Base-by-base conservation (phyloP, 192 early-diverging fungal genomes). In the Entomortierella chlamydospora region DNA sequence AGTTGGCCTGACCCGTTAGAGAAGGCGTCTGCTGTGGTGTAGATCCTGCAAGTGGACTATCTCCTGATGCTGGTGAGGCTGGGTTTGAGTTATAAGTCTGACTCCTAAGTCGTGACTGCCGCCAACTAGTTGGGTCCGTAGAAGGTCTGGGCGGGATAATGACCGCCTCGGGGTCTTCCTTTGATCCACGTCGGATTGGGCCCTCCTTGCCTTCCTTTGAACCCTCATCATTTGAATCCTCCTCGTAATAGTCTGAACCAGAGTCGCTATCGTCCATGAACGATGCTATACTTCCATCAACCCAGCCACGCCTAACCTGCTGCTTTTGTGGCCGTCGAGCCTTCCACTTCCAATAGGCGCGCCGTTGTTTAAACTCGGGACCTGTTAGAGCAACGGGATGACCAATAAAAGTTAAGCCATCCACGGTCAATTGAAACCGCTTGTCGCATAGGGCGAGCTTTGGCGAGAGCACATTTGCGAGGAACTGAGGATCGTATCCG, bases 381-480 rank as follows among this genome's bases (percentile, higher is more conserved):
- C 71, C 73, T 13, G 42, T 64, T 18, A 81, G 43, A 7, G 68
- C 77, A 10, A 84, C 73, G 22, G 91, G 91, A 57, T 92, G 92
- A 0, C 93, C 93, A 3, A 94, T 86, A 90, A 98, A 97, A 12
- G 91, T 90, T 57, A 96, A 68, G 49, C 94, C 90, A 78, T 97
- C 94, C 11, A 98, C 90, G 2, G 90, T 86, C 47, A 98, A 85
- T 70, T 96, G 94, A 77, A 98, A 98, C 54, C 91, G 86, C 51
- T 86, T 84, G 71, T 96, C 93, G 74, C 95, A 91, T 28, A 96
- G 84, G 28, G 90, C 83, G 22, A 88, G 83, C 82, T 92, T 95
- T 11, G 96, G 96, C 3, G 94, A 92, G n/a, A 98, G 87, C n/a
- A 95, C 64, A 64, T 96, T 91, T 11, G 94, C 93, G 30, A 96